Conservation (phyloP, 148 eudicot species). For the Rhododendron kiyosumense region DNA sequence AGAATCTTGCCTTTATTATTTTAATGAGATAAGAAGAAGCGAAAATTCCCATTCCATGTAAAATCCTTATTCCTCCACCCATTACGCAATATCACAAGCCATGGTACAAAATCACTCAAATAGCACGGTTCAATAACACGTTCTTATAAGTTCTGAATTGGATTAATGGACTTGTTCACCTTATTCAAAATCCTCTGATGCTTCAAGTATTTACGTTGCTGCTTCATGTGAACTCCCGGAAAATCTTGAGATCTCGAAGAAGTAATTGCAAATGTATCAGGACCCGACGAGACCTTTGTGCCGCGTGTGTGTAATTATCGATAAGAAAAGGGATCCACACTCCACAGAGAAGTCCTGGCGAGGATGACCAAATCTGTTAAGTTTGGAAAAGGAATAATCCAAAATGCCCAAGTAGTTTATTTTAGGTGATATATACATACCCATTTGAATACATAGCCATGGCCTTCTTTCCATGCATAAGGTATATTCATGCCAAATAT, state of each 20-base stretch:
- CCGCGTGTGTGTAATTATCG: constrained; percentile 60
- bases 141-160: not conserved
- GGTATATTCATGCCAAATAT: constrained; percentile 88
- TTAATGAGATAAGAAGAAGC: not conserved
- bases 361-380: constrained; percentile 31
- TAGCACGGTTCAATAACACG: not conserved
- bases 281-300: constrained; percentile 71
- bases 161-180: not conserved
- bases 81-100: not conserved
- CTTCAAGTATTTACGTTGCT: not conserved
- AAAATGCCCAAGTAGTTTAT: not conserved
- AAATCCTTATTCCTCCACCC: not conserved
- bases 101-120: not conserved
- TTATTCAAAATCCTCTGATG: not conserved
- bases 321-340: constrained; percentile 46
- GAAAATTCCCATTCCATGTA: not conserved
- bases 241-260: not conserved
- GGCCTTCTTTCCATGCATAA: constrained; percentile 59
- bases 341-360: constrained; percentile 44
- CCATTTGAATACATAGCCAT: constrained; percentile 78
- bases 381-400: not conserved
- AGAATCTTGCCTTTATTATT: too few species aligned
- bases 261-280: constrained; percentile 20
- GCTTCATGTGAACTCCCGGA: not conserved
- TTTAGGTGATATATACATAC: constrained; percentile 19